A percentile compares a stretch with the other conserved stretches of the same genome.
Evolutionary conservation across 352 stramenopile species (phyloP).

Genomic region (Globisporangium heterothallicum): DNA sequence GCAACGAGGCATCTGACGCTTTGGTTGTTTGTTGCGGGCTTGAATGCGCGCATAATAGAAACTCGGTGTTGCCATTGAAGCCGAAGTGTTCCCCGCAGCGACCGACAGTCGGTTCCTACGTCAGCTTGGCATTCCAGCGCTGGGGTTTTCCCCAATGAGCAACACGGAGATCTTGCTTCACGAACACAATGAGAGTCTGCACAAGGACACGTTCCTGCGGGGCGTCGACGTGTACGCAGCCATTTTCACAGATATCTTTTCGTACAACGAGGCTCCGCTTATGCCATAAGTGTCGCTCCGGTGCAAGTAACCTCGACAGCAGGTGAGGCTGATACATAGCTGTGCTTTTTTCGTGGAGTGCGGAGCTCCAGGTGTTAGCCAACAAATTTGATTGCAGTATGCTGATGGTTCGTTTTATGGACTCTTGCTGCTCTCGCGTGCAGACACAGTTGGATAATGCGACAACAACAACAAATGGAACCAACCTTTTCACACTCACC

Average conservation of each 20-base stretch:
- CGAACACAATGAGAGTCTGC: slow-evolving; percentile 94
- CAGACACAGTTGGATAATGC: too few species aligned
- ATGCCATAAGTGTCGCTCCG: background rate
- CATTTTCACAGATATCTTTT: slow-evolving; percentile 37
- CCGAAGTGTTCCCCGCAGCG: slow-evolving; percentile 91
- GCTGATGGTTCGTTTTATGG: too few species aligned
- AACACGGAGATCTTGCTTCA: slow-evolving; percentile 93
- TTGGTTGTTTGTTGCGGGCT: background rate
- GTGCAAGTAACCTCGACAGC: too few species aligned
- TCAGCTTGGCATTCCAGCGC: slow-evolving; percentile 82
- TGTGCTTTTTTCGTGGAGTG: too few species aligned
- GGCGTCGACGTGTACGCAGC: slow-evolving; percentile 82
- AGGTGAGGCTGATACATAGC: too few species aligned
- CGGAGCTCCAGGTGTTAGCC: too few species aligned
- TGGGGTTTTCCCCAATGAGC: slow-evolving; percentile 92
- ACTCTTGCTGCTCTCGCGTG: too few species aligned
- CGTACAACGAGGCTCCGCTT: background rate
- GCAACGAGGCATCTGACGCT: background rate
- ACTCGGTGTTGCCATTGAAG: slow-evolving; percentile 46
- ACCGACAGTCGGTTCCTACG: slow-evolving; percentile 92
- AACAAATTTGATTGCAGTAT: too few species aligned
- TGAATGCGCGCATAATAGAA: slow-evolving; percentile 16
- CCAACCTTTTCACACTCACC: too few species aligned
- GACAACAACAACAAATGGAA: too few species aligned
- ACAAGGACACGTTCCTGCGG: slow-evolving; percentile 87